Base-by-base conservation (phyloP, 129 eudicot genomes). In the Deinandra increscens region DNA sequence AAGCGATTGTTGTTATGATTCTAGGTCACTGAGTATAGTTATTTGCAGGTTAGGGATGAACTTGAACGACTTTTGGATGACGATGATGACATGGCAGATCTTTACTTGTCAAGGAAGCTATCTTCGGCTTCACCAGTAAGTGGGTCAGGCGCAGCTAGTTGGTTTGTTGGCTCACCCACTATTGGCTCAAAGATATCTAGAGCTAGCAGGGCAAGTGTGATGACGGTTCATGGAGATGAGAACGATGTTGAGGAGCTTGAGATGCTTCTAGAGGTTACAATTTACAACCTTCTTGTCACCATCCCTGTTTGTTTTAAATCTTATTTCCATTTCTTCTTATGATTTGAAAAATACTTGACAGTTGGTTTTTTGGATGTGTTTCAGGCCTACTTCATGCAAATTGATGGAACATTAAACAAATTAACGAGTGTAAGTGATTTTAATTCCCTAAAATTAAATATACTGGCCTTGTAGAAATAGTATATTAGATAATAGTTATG, bases 371-470 rank as follows among this genome's bases (percentile, higher is more conserved):
- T 44, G 29, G 22, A 75, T 42, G 39, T 36, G 5, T 77, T 83
- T 75, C 89, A 92, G 98, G 98, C 98, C 6, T 92, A 92, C 82
- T 92, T 92, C 63, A 88, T 88, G 95, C 98, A 92, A 80, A 92
- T 92, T 67, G 98, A 92, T 75, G 87, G 98, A 61, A 88, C 96
- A 0, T 78, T 88, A 63, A 92, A 92, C 83, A 92, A 86, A 79
- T 66, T 92, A 66, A 79, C 89, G 4, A 84, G 91, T 64, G 69
- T 79, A 48, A 69, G 76, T 82, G 34, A 58, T 33, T 9, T 17
- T 5, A 60, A 6, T 53, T 70, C 14, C 39, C 15, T 46, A 20
- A 43, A 37, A 2, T 6, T 36, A 36, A 36, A 36, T 36, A 3
- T 36, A 36, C 39, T 6, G 6, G 7, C 39, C 4, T 36, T 36